A percentile compares a stretch with the other conserved stretches of the same genome.
Evolutionary conservation across 345 rosid genomes (phyloP).

Genomic region (Psidium guajava): DNA sequence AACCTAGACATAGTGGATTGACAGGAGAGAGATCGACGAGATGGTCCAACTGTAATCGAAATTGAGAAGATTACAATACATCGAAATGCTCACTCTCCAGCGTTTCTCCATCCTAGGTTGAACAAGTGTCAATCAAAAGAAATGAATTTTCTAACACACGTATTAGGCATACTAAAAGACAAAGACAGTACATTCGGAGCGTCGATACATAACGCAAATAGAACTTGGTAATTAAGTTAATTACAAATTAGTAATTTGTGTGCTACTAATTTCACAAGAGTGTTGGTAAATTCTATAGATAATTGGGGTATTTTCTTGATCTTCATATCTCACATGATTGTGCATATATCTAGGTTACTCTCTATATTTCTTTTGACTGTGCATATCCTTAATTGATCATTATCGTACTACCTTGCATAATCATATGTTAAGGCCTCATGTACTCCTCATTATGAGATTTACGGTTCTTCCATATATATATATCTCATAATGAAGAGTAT

Average conservation of each 20-base stretch:
- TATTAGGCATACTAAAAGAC: not conserved
- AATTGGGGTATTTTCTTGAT: not conserved
- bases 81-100: fast-evolving
- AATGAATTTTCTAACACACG: not conserved
- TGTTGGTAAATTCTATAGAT: not conserved
- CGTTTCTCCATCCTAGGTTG: not conserved
- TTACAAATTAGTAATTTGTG: not conserved
- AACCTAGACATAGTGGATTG: not conserved
- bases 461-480: not conserved
- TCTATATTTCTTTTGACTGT: not conserved
- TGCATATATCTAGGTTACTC: not conserved
- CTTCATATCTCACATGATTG: not conserved
- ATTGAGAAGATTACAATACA: not conserved
- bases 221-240: not conserved
- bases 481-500: not conserved
- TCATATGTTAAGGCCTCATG: not conserved
- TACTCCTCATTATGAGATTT: not conserved
- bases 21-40: not conserved
- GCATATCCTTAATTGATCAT: not conserved
- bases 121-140: not conserved
- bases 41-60: not conserved
- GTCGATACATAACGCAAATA: not conserved
- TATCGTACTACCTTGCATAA: not conserved
- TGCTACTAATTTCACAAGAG: not conserved
- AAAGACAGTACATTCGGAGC: not conserved